A percentile compares a stretch with the other conserved stretches of the same genome.
Evolutionary conservation across 139 green algal genomes (phyloP).

Genomic region (Chara braunii): DNA sequence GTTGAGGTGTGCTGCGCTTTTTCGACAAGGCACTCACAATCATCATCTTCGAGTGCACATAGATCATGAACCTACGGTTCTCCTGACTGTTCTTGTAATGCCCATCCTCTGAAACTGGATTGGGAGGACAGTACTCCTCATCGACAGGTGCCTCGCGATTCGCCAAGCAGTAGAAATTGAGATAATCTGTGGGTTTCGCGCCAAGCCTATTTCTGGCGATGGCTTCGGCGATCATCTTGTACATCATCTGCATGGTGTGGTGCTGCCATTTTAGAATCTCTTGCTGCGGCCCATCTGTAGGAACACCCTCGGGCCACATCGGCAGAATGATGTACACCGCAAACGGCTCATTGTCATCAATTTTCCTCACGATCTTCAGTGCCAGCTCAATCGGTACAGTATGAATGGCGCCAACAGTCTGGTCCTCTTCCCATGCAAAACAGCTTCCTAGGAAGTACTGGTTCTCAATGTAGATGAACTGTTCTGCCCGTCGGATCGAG

Average conservation of each 20-base stretch:
- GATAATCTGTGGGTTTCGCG: constrained; percentile 52
- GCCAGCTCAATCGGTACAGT: constrained; percentile 34
- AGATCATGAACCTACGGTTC: constrained; percentile 46
- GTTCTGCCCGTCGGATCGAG: constrained; percentile 42
- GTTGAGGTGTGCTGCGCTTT: no score
- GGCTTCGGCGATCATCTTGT: constrained; percentile 18
- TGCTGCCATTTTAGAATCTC: constrained; percentile 53
- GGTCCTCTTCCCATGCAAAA: constrained; percentile 12
- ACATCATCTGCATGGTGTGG: constrained; percentile 45
- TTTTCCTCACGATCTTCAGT: constrained; percentile 38
- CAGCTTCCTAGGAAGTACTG: constrained; percentile 39
- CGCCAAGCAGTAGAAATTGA: constrained; percentile 58
- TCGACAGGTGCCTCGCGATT: constrained; percentile 15
- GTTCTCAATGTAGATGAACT: constrained; percentile 62
- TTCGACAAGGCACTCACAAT: no score
- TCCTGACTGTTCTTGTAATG: background rate
- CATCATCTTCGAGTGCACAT: constrained; percentile 57
- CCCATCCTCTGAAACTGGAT: background rate
- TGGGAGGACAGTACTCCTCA: background rate
- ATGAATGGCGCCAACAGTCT: constrained; percentile 17
- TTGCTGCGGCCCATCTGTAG: constrained; percentile 36
- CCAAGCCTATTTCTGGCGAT: background rate
- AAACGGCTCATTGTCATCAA: constrained; percentile 21
- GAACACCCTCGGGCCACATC: constrained; percentile 25
- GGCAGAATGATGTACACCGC: constrained; percentile 29